Evolutionary conservation across 805 yeast genomes (phyloP).

Genomic region (Clavispora vitiphila): DNA sequence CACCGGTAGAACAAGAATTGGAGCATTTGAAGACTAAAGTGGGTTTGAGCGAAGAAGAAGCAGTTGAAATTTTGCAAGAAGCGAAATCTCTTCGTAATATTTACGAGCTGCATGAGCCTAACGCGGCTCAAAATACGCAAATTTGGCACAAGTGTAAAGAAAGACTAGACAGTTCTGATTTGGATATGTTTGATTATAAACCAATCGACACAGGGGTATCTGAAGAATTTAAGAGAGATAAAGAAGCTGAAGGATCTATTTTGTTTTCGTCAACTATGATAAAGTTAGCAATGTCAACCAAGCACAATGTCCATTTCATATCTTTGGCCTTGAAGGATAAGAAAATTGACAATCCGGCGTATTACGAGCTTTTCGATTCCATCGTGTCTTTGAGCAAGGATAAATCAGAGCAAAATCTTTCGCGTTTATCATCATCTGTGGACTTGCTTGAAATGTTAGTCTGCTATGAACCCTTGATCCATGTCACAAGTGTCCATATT

Average conservation of each 20-base stretch:
- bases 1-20: conserved; percentile 7
- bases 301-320: conserved; percentile 9
- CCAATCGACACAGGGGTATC: conserved; percentile 1
- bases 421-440: conserved; percentile 4
- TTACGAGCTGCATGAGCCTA: too few relatives aligned
- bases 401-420: neutral
- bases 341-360: neutral
- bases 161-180: conserved; percentile 2
- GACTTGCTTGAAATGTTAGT: conserved; percentile 5
- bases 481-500: neutral
- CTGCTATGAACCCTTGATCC: conserved; percentile 2
- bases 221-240: neutral
- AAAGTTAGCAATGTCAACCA: conserved; percentile 13
- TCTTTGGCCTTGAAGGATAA: neutral
- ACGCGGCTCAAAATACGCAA: too few relatives aligned
- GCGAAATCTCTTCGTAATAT: conserved; percentile 1
- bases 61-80: conserved; percentile 2
- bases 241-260: conserved; percentile 1
- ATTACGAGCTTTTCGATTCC: neutral
- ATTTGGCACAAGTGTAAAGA: too few relatives aligned
- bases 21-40: conserved; percentile 2
- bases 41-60: neutral
- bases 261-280: conserved; percentile 13
- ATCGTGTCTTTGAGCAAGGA: neutral
- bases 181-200: conserved; percentile 5